Evolutionary conservation across 2,329 filamentous ascomycete genomes (phyloP).

Genomic region (Colletotrichum zoysiae): DNA sequence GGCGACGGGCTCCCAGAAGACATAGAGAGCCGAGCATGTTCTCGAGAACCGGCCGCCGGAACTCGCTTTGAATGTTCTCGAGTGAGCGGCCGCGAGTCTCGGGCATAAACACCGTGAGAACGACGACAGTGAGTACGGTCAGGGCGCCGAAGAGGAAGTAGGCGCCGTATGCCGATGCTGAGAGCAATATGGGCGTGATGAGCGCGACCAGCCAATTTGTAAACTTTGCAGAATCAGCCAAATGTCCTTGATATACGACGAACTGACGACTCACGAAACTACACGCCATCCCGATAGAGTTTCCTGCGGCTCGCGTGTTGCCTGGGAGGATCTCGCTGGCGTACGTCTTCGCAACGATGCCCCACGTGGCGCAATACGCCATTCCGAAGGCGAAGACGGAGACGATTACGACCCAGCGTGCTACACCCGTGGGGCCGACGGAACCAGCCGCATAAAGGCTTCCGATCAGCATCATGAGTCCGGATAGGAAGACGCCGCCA

Average conservation of each 20-base stretch:
- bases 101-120: conserved; percentile 55
- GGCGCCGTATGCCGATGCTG: conserved; percentile 54
- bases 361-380: conserved; percentile 64
- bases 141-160: conserved; percentile 61
- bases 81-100: conserved; percentile 58
- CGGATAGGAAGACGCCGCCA: conserved; percentile 63
- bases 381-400: conserved; percentile 63
- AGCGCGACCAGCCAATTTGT: conserved; percentile 61
- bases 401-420: conserved; percentile 64
- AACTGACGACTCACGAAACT: conserved; percentile 44
- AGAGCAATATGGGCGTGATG: conserved; percentile 56
- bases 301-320: conserved; percentile 66
- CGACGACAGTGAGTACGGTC: conserved; percentile 52
- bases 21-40: background rate
- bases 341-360: conserved; percentile 67
- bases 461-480: conserved; percentile 67
- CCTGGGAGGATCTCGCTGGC: conserved; percentile 68
- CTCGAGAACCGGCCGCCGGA: conserved; percentile 47
- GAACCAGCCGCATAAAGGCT: conserved; percentile 61
- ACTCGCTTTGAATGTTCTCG: conserved; percentile 60
- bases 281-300: conserved; percentile 60
- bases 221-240: conserved; percentile 42
- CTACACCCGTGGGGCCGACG: conserved; percentile 56
- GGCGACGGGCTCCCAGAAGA: background rate
- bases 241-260: background rate